Evolutionary conservation across 129 eudicot species (phyloP).

Genomic region (Helianthus annuus): HanXRQr2.0-SUNRISE NC_035446.2:106286507-106287006

Average conservation of each 20-base stretch:
- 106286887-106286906: conserved; percentile 59
- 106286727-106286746: conserved; percentile 85
- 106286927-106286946: conserved; percentile 72
- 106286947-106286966: conserved; percentile 76
- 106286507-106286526: conserved; percentile 58
- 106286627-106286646: conserved; percentile 75
- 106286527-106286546: conserved; percentile 72
- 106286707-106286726: conserved; percentile 56
- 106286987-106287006: conserved; percentile 70
- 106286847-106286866: conserved; percentile 72
- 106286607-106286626: conserved; percentile 54
- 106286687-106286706: conserved; percentile 56
- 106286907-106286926: conserved; percentile 54
- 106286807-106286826: conserved; percentile 57
- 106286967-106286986: conserved; percentile 54
- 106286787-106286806: conserved; percentile 49
- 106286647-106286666: conserved; percentile 71
- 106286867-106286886: conserved; percentile 51
- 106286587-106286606: conserved; percentile 60
- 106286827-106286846: conserved; percentile 71
- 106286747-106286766: conserved; percentile 70
- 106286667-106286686: conserved; percentile 70
- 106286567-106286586: conserved; percentile 48
- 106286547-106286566: conserved; percentile 59
- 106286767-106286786: conserved; percentile 44